These are phyloP conservation scores for Sugiyamaella paludigena DNA, from an alignment of 1,139 yeast genomes.

Conservation along the genomic window DNA sequence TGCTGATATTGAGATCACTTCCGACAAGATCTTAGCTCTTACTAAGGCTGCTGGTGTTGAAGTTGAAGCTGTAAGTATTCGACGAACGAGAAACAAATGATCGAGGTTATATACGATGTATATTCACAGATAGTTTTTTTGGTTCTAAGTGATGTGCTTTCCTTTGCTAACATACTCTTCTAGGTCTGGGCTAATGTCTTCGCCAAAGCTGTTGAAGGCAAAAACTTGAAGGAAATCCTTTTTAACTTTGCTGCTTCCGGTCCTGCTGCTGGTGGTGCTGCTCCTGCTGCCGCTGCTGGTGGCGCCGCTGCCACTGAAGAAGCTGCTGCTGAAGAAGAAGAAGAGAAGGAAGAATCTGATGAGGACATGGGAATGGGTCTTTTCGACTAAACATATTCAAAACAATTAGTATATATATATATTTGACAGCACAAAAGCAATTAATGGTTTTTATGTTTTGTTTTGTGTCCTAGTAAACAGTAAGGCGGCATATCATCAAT, in stretches of 20 bases:
- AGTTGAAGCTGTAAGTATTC: conserved; percentile 48
- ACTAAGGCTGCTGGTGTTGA: conserved; percentile 88
- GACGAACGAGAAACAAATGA: neutral
- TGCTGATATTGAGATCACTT: conserved; percentile 90
- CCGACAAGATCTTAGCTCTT: conserved; percentile 85
- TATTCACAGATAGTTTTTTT: too few species aligned
- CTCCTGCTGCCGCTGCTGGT: conserved; percentile 59
- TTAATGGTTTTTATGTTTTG: too few species aligned
- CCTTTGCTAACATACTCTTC: neutral
- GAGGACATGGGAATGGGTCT: conserved; percentile 43
- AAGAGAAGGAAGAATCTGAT: conserved; percentile 36
- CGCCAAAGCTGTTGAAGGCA: conserved; percentile 97
- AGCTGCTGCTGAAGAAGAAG: conserved; percentile 32
- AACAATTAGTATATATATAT: neutral
- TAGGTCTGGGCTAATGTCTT: conserved; percentile 88
- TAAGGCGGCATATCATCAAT: too few species aligned
- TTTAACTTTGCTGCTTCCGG: conserved; percentile 73
- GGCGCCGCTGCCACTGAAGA: conserved; percentile 52
- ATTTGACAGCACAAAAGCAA: too few species aligned
- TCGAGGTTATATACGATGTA: too few species aligned
- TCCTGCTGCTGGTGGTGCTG: conserved; percentile 55
- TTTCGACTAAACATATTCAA: conserved; percentile 36
- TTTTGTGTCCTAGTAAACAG: too few species aligned
- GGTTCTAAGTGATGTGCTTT: neutral
- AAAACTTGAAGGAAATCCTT: conserved; percentile 88